Conservation (phyloP, 768 basidiomycete genomes). For the Mycena leptocephala region DNA sequence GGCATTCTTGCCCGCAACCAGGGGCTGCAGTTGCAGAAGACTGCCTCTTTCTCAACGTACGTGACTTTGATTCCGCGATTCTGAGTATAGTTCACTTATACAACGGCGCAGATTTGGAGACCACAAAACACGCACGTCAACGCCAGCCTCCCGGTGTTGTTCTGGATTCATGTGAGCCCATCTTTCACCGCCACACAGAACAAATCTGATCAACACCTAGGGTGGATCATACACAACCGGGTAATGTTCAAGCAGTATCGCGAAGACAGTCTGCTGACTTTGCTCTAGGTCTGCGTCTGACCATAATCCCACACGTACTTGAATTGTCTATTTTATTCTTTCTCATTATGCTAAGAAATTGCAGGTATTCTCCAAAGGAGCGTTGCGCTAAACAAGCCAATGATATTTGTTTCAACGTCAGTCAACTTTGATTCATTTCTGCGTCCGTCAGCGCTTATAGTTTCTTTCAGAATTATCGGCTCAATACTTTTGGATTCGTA, state of each 20-base stretch:
- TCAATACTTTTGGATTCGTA: conserved; percentile 74
- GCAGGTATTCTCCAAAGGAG: conserved; percentile 68
- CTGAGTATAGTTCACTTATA: not conserved
- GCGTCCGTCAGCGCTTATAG: not conserved
- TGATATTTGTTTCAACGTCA: conserved; percentile 72
- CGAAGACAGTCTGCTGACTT: not conserved
- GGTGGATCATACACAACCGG: conserved; percentile 63
- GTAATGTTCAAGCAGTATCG: not conserved
- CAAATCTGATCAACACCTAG: conserved; percentile 42
- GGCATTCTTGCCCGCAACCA: conserved; percentile 71
- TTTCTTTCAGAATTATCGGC: conserved; percentile 66
- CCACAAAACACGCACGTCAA: conserved; percentile 44
- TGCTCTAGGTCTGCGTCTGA: conserved; percentile 60
- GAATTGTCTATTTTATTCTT: conserved; percentile 1
- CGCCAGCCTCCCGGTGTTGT: conserved; percentile 55
- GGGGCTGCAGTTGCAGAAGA: conserved; percentile 67
- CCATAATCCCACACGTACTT: conserved; percentile 65
- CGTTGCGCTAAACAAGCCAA: conserved; percentile 62
- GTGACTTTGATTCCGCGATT: not conserved
- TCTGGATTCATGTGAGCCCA: conserved; percentile 54
- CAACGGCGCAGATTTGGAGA: conserved; percentile 52
- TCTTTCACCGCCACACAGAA: not conserved
- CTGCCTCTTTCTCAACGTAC: conserved; percentile 69
- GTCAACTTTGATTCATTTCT: conserved; percentile 20
- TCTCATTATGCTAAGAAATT: not conserved